Base-by-base conservation (phyloP, 192 early-diverging fungal genomes). In the Entomortierella beljakovae region DNA sequence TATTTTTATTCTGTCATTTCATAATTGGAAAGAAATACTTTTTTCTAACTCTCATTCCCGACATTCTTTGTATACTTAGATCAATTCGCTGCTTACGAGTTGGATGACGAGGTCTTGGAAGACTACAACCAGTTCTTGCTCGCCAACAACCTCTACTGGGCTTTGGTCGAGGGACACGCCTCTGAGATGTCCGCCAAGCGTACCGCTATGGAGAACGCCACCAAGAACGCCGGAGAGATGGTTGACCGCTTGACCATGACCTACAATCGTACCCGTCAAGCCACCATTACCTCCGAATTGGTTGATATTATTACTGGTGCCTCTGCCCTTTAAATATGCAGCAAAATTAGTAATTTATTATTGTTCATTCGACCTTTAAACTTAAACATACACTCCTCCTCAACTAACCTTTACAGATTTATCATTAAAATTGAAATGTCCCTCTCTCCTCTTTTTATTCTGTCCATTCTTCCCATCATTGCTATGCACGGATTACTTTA, bases 181-280 rank as follows among this genome's bases (percentile, higher is more conserved):
- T 88, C 95, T 29, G 98, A 99, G 82, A 93, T 98, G 92, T 90
- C 93, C 60, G 94, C 98, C 66, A 96, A 95, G 90, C 92, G 97
- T 67, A 92, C 93, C 71, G 98, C 98, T 71, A 99, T 98, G 98
- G 98, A 99, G 90, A 99, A 99, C 84, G 97, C 98, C 38, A 98
- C 97, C 85, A 96, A 98, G 91, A 99, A 99, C 87, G 98, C 97
- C 61, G 94, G 92, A 81, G 96, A 99, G 67, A 97, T 99, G 91
- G 96, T 99, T 88, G 87, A 92, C 82, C 97, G 93, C 81, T 88
- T 99, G 56, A 97, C 96, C 56, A 87, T 99, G 81, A 92, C 91
- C 70, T 99, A 95, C 92, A 98, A 99, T 91, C 93, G 96, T 72
- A 92, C 94, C 80, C 95, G 96, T 86, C 97, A 99, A 85, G 96